Percentiles rank a stretch among this genome's conserved stretches.
These are phyloP conservation scores for Trichoderma sp. DNA, from an alignment of 2,329 filamentous ascomycete genomes.

Conservation along the genomic window DNA sequence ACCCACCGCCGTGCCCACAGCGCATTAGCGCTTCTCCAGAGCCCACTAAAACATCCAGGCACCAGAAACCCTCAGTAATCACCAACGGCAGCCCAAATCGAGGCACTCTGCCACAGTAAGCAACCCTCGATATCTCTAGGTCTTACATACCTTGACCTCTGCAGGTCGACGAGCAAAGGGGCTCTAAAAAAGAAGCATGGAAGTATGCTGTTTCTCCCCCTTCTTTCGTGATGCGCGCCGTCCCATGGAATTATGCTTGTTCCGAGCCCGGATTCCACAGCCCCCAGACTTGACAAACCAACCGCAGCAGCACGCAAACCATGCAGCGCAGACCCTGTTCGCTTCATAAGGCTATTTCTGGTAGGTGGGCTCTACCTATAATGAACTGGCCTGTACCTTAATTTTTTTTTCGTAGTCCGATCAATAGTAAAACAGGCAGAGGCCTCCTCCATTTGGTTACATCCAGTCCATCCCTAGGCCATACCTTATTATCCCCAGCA, in stretches of 20 bases:
- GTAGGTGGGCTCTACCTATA: background rate
- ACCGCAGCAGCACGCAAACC: background rate
- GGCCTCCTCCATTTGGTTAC: slow-evolving; percentile 5
- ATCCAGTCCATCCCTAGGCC: background rate
- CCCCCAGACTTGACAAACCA: background rate
- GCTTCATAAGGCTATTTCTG: slow-evolving; percentile 1
- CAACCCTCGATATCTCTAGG: background rate
- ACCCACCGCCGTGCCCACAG: slow-evolving; percentile 8
- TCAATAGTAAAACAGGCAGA: background rate
- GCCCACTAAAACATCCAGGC: slow-evolving; percentile 1
- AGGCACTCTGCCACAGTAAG: background rate
- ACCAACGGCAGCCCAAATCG: background rate
- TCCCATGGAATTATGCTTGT: background rate
- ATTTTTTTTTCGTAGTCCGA: too few relatives aligned
- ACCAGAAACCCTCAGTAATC: background rate
- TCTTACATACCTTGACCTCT: background rate
- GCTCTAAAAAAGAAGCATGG: background rate
- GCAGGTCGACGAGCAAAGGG: background rate
- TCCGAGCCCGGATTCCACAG: background rate
- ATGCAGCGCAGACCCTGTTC: background rate
- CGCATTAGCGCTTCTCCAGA: slow-evolving; percentile 13
- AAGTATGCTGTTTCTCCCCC: background rate
- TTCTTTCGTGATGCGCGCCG: background rate
- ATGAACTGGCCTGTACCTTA: background rate
- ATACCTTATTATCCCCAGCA: background rate